Conservation (phyloP, 140 eudicot genomes). For the Cichorium intybus region DNA sequence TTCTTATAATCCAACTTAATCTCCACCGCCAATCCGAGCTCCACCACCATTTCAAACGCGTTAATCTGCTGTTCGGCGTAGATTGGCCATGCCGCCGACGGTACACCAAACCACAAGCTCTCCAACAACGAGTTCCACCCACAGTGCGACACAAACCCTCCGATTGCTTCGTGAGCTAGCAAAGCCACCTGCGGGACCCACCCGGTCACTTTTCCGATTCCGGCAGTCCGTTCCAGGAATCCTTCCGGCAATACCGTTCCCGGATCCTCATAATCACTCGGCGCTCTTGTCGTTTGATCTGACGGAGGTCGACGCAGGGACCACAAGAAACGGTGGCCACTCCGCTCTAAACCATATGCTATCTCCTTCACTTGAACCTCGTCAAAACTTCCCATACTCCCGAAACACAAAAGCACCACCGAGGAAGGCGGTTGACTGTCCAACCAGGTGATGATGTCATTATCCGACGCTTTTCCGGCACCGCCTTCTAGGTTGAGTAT, state of each 20-base stretch:
- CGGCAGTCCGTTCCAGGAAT: constrained; percentile 27
- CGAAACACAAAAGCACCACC: constrained; percentile 39
- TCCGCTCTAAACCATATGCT: constrained; percentile 28
- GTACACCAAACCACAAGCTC: constrained; percentile 46
- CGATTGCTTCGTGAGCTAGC: constrained; percentile 23
- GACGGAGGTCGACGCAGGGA: constrained; percentile 23
- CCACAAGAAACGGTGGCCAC: constrained; percentile 28
- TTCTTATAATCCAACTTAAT: constrained; percentile 33
- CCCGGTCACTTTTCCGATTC: constrained; percentile 38
- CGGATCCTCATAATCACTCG: constrained; percentile 23
- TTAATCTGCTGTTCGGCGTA: constrained; percentile 37
- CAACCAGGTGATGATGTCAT: constrained; percentile 28
- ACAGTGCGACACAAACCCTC: constrained; percentile 42
- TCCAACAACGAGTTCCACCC: constrained; percentile 45
- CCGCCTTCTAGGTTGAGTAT: constrained; percentile 5
- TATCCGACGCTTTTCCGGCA: not conserved
- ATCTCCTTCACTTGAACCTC: constrained; percentile 37
- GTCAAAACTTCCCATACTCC: constrained; percentile 34
- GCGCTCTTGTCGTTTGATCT: not conserved
- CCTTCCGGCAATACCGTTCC: constrained; percentile 32
- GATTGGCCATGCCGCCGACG: constrained; percentile 35
- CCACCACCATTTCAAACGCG: constrained; percentile 45
- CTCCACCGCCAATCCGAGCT: constrained; percentile 37
- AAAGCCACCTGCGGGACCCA: constrained; percentile 43
- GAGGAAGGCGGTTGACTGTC: constrained; percentile 40